Percentiles rank a stretch among this genome's conserved stretches.
Evolutionary conservation across 768 basidiomycete species (phyloP).

Genomic region (Lactarius akahatsu): DNA sequence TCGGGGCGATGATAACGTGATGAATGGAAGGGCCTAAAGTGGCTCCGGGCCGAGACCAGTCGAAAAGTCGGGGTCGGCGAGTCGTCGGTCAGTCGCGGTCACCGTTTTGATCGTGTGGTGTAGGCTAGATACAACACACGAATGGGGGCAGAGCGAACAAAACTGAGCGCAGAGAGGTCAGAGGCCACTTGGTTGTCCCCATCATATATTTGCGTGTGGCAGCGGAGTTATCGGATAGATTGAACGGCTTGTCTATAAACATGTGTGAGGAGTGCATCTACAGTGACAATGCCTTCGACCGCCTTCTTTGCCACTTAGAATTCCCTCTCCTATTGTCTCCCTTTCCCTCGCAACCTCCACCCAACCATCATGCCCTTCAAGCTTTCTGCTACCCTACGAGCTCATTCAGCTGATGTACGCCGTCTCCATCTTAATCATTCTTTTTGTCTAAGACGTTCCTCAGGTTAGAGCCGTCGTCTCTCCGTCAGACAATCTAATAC

Average conservation of each 20-base stretch:
- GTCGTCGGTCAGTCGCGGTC: constrained; percentile 11
- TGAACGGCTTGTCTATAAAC: not conserved
- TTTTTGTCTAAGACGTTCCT: constrained; percentile 30
- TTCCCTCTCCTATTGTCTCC: constrained; percentile 15
- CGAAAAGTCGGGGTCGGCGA: not conserved
- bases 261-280: not conserved
- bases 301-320: constrained; percentile 18
- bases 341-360: constrained; percentile 19
- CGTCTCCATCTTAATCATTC: constrained; percentile 14
- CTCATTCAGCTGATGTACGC: constrained; percentile 75
- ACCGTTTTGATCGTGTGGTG: not conserved
- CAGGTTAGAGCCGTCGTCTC: constrained; percentile 83
- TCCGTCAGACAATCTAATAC: constrained; percentile 70
- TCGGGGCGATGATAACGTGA: constrained; percentile 6
- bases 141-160: not conserved
- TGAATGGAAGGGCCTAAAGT: constrained; percentile 2
- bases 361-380: constrained; percentile 60
- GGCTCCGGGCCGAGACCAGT: constrained; percentile 19
- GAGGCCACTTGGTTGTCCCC: not conserved
- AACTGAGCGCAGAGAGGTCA: not conserved
- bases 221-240: not conserved
- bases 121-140: not conserved
- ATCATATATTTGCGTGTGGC: not conserved
- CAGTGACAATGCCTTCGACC: constrained; percentile 4
- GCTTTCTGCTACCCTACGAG: constrained; percentile 68